These are phyloP conservation scores for Cubamyces lactineus DNA, from an alignment of 768 basidiomycete genomes.

Conservation along the genomic window DNA sequence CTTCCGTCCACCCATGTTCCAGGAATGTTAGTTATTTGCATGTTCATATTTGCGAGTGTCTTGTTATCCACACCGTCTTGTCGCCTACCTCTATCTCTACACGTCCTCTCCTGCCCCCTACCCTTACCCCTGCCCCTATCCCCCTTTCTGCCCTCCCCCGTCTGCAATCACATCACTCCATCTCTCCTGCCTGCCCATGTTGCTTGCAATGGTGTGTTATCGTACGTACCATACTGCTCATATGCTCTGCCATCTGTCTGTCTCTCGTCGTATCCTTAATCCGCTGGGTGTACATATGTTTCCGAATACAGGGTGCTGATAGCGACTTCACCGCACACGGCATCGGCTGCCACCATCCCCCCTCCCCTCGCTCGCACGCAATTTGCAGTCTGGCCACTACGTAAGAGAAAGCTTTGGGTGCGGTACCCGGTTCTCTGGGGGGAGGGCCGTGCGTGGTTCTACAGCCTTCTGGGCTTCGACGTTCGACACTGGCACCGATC, in stretches of 20 bases:
- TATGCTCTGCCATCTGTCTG: conserved; percentile 20
- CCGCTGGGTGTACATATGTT: conserved; percentile 21
- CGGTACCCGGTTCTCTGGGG: conserved; percentile 8
- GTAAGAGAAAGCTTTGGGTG: conserved; percentile 8
- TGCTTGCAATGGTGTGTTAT: conserved; percentile 25
- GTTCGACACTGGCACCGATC: conserved; percentile 8
- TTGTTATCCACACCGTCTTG: conserved; percentile 19
- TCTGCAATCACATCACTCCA: not conserved
- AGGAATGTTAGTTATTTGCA: conserved; percentile 58
- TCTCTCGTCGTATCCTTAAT: conserved; percentile 20
- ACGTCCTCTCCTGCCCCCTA: conserved; percentile 5
- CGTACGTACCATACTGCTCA: conserved; percentile 26
- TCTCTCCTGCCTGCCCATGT: conserved; percentile 12
- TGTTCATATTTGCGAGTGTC: conserved; percentile 19
- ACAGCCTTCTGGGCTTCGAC: conserved; percentile 8
- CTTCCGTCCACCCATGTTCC: conserved; percentile 46
- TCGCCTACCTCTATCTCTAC: conserved; percentile 4
- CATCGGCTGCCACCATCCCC: too few species aligned
- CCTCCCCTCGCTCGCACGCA: not conserved
- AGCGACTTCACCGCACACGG: conserved; percentile 6
- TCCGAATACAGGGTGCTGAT: conserved; percentile 27
- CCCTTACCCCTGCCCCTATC: not conserved
- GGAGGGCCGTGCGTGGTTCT: not conserved
- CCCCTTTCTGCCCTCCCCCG: not conserved
- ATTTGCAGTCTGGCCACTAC: conserved; percentile 1